Percentiles rank a stretch among this genome's conserved stretches.
phyloP scores from a whole-genome alignment of 495 filamentous ascomycete genomes.

The Talaromyces thailandensis region DNA sequence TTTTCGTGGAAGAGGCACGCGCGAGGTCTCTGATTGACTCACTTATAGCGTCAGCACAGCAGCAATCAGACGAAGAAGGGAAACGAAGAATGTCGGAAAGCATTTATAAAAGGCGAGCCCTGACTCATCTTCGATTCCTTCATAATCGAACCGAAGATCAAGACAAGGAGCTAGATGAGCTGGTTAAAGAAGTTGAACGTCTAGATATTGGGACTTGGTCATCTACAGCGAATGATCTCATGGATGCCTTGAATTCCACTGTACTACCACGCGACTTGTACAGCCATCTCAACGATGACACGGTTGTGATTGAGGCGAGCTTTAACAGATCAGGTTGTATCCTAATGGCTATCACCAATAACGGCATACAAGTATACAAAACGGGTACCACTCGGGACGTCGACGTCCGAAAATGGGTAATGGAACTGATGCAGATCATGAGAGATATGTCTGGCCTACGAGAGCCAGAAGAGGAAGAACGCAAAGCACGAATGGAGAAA shows the following conservation, averaged over 20 bases:
- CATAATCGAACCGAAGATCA: conserved; percentile 10
- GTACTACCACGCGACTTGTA: conserved; percentile 13
- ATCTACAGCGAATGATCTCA: conserved; percentile 15
- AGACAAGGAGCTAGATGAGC: conserved; percentile 12
- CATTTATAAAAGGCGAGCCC: conserved; percentile 15
- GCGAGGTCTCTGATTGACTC: conserved; percentile 17
- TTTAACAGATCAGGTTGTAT: conserved; percentile 14
- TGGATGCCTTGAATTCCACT: conserved; percentile 14
- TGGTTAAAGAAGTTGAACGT: conserved; percentile 11
- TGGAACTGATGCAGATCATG: conserved; percentile 17
- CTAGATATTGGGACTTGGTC: conserved; percentile 13
- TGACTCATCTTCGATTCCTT: conserved; percentile 12
- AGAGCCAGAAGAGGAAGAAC: conserved; percentile 10
- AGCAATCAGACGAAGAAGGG: not conserved
- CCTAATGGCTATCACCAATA: conserved; percentile 15
- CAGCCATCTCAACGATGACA: conserved; percentile 12
- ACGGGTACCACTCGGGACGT: conserved; percentile 1
- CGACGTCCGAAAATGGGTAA: conserved; percentile 10
- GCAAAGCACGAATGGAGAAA: conserved; percentile 8
- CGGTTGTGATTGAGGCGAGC: conserved; percentile 17
- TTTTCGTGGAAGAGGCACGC: conserved; percentile 17
- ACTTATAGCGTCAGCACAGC: conserved; percentile 9
- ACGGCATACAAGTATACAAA: conserved; percentile 13
- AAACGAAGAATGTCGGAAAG: conserved; percentile 9
- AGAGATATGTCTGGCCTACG: conserved; percentile 14